These are phyloP conservation scores for Spergularia marina DNA, from an alignment of 148 eudicot species.

Conservation along the genomic window DNA sequence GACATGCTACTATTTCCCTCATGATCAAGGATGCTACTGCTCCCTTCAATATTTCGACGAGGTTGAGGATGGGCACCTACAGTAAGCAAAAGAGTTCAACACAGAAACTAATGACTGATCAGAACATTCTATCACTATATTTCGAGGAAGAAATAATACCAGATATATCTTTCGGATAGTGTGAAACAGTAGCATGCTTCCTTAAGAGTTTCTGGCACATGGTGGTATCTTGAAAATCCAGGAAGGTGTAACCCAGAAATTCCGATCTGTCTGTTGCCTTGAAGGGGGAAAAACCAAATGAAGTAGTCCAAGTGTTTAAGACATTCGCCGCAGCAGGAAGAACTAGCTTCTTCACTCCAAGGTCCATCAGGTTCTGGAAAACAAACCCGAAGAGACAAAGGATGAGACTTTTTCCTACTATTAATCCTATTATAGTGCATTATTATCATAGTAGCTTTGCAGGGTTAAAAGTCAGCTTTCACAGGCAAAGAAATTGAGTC, in stretches of 20 bases:
- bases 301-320: slow-evolving; percentile 68
- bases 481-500: too few relatives aligned
- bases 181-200: slow-evolving; percentile 26
- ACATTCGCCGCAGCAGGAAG: slow-evolving; percentile 76
- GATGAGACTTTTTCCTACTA: background rate
- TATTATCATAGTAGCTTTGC: background rate
- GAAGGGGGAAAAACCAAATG: slow-evolving; percentile 74
- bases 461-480: too few relatives aligned
- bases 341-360: slow-evolving; percentile 83
- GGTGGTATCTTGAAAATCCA: slow-evolving; percentile 77
- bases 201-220: slow-evolving; percentile 78
- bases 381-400: background rate
- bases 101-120: background rate
- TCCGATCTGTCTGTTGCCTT: slow-evolving; percentile 46
- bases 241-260: slow-evolving; percentile 59
- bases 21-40: slow-evolving; percentile 23
- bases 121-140: background rate
- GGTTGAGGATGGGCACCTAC: slow-evolving; percentile 33
- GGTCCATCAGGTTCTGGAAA: slow-evolving; percentile 55
- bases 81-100: slow-evolving; percentile 9
- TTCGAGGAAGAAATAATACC: slow-evolving; percentile 15
- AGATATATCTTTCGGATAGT: slow-evolving; percentile 29
- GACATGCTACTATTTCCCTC: slow-evolving; percentile 43
- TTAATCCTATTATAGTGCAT: background rate
- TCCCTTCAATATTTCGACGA: slow-evolving; percentile 21